Evolutionary conservation across 2,329 filamentous ascomycete species (phyloP), one percentile per base, ranked within the genome.

Genomic region (Colletotrichum tanaceti): DNA sequence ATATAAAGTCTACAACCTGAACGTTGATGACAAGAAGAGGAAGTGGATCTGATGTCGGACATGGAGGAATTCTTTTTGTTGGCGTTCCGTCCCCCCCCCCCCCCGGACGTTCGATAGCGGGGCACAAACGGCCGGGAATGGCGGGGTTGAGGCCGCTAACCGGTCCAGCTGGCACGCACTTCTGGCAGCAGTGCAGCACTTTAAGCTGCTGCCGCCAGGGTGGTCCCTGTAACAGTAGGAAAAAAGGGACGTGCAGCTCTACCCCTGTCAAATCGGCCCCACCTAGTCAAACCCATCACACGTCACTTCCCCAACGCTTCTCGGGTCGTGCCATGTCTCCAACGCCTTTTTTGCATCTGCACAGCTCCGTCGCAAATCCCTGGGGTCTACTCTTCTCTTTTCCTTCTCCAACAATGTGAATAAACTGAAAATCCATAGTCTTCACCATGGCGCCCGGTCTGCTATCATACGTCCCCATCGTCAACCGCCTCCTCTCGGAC

Each of bases 391-490:
- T 10, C 32, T 35, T 35, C 38, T 35, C 38, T 11, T 7, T 24
- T n/a, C 20, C 20, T 22, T 35, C 35, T 57, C 41, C 43, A 44
- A 59, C 39, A 38, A 65, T 65, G 60, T 5, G 4, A 64, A 65
- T 41, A 20, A 1, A 10, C 32, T 28, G 38, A 68, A 35, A 55
- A 18, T 1, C 9, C 32, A 35, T 9, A 35, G 16, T 13, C 22
- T 10, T 43, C 14, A 59, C 32, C 20, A 70, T 68, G 67, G 52
- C 79, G 73, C 73, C 80, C 61, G 80, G 81, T 43, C 77, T 84
- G 66, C 78, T 84, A 63, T 79, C 81, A 6, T 82, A 81, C 72
- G 73, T 81, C 35, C 81, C 82, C n/a, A 65, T 81, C 52, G 75
- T 83, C 49, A 80, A 79, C 58, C 74, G 78, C 49, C 65, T 83